Conservation (phyloP, 202 grass and related monocot genomes). For the Digitaria exilis region DNA sequence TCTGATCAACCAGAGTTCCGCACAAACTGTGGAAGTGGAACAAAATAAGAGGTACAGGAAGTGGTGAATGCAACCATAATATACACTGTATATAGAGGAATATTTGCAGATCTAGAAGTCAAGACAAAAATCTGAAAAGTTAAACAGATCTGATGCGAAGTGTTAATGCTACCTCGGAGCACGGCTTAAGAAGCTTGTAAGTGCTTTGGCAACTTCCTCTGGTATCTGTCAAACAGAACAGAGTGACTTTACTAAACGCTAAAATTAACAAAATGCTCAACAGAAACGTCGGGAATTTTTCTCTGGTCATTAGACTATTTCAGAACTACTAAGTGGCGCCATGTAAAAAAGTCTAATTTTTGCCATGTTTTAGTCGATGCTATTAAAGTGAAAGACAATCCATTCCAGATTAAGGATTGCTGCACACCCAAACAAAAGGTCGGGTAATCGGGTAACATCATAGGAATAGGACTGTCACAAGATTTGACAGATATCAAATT, state of each 20-base stretch:
- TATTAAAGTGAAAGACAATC: no score
- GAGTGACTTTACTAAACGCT: not conserved
- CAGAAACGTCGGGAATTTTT: not conserved
- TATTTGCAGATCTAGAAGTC: not conserved
- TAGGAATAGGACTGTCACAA: no score
- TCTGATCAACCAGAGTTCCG: slow-evolving; percentile 28
- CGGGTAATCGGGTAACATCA: no score
- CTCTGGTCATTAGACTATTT: not conserved
- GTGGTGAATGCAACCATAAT: not conserved
- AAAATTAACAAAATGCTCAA: not conserved
- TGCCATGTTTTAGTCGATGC: no score
- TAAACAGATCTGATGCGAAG: not conserved
- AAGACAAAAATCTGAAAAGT: not conserved
- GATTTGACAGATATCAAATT: no score
- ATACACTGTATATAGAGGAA: not conserved
- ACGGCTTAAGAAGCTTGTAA: slow-evolving; percentile 41
- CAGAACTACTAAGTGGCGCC: no score
- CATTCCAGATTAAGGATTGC: no score
- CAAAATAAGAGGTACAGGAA: not conserved
- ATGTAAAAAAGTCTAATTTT: no score
- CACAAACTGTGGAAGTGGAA: slow-evolving; percentile 26
- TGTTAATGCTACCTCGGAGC: slow-evolving; percentile 39
- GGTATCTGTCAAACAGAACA: slow-evolving; percentile 38
- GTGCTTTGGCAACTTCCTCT: slow-evolving; percentile 37
- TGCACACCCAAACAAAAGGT: no score